Evolutionary conservation across 106 monocot species (phyloP), one percentile per base, ranked within the genome.

Genomic region (Narthecium ossifragum): DNA sequence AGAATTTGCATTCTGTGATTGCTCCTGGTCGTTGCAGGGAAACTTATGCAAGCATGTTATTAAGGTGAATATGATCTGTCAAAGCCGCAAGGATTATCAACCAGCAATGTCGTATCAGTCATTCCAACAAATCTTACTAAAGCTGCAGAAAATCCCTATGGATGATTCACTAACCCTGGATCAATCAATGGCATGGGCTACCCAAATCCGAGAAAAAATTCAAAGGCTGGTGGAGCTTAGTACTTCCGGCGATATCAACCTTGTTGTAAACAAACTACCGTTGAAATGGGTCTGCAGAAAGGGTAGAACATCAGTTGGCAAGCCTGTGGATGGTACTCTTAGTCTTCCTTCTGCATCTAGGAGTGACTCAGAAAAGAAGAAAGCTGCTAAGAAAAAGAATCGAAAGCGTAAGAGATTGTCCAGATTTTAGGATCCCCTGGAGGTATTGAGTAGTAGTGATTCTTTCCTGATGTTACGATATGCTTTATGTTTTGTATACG

Each of bases 21-120:
- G 96, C 59, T 76, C 73, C 0, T 98, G 96, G 96, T 83, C 96
- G 30, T 63, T 87, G 76, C 67, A 87, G 52, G 96, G 87, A 29
- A 98, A 98, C 64, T 68, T 98, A 54, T 98, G 96, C 81, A 90
- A 98, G 48, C 96, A 98, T 75, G 34, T 87, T 13, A 78, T 98
- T 49, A 98, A 98, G 71, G 96, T 75, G 6, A 98, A 77, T 39
- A 69, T 79, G 68, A n/a, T 90, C 4, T 78, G 73, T 26, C 53
- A 73, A 26, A 37, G 51, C 27, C 53, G 26, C 25, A 76, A 73
- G 46, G 78, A 80, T 30, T 70, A 66, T 36, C 60, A 26, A 7
- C 73, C 78, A 26, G 79, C 90, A 0, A 56, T 91, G 60, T 81
- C 84, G 4, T 67, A 66, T 36, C 67, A 59, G 18, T 81, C 98